Evolutionary conservation across 345 rosid species (phyloP), one percentile per base, ranked within the genome.

Genomic region (Eucalyptus cladocalyx): DNA sequence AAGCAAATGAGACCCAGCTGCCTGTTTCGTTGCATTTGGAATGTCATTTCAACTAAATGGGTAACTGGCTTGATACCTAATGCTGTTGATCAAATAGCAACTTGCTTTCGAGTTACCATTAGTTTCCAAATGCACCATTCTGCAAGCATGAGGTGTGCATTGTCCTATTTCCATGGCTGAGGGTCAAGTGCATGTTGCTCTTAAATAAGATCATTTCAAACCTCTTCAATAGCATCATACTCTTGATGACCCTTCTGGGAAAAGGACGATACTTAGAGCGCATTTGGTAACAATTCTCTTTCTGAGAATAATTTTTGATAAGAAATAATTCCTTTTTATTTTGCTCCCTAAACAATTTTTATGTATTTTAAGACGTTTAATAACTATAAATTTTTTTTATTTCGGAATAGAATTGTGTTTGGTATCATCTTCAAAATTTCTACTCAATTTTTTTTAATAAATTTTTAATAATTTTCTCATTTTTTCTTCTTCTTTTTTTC

Each of bases 301-400:
- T 1, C 0, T 0, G 4, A 1, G 2, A 53, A 53, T 0, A 53
- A 53, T 19, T 18, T 53, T 0, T 1, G 1, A 19, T 19, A 1
- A 53, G 0, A 53, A 53, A 53, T 53, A 0, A 3, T 19, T 19
- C 0, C 7, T 8, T 51, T 53, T 53, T 53, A 19, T 53, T 53
- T 0, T 53, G 0, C 1, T 19, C 2, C 0, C 0, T 0, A 1
- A 53, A 53, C 0, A 53, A 53, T 7, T 53, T 53, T 0, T 19
- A 53, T 7, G 56, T 0, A 19, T 53, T 53, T 53, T 19, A 53
- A 3, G 4, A 0, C 5, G 2, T 53, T 53, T 3, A 2, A 1
- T 19, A 53, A 53, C 0, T 53, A 0, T 53, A 4, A 0, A 53
- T 7, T 1, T 0, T 19, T 53, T 53, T 0, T 53, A 53, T 53